A percentile compares a stretch with the other conserved stretches of the same genome.
Conservation (phyloP, 2,329 filamentous ascomycete species). For the Conoideocrella luteorostrata region DNA sequence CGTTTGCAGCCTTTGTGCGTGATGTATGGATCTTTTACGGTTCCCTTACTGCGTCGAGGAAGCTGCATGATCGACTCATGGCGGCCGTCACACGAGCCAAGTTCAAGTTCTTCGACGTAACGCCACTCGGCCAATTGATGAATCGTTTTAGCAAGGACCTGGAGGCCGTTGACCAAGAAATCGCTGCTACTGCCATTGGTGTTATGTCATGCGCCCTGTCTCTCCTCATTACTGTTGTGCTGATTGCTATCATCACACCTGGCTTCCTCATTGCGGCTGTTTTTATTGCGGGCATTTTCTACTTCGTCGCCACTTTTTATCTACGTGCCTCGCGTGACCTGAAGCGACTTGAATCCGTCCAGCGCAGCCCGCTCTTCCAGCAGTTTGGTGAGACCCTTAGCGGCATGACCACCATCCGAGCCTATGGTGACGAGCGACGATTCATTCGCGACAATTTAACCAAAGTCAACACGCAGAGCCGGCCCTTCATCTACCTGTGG, state of each 20-base stretch:
- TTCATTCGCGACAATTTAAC: conserved; percentile 88
- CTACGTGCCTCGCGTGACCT: conserved; percentile 88
- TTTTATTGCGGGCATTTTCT: conserved; percentile 79
- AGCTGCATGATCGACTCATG: conserved; percentile 75
- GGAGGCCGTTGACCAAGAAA: conserved; percentile 90
- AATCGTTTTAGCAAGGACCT: conserved; percentile 98
- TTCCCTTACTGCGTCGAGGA: conserved; percentile 79
- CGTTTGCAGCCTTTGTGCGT: conserved; percentile 72
- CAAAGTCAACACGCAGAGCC: conserved; percentile 83
- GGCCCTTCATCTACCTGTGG: conserved; percentile 96
- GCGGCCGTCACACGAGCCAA: conserved; percentile 76
- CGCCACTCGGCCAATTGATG: conserved; percentile 91
- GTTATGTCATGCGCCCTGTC: conserved; percentile 58
- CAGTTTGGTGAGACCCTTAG: conserved; percentile 95
- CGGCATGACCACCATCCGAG: conserved; percentile 93
- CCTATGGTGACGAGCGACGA: conserved; percentile 87
- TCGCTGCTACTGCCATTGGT: conserved; percentile 82
- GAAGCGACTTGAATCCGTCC: conserved; percentile 89
- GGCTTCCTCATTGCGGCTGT: conserved; percentile 80
- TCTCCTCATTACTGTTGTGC: conserved; percentile 74
- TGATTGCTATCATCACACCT: conserved; percentile 86
- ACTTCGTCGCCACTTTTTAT: conserved; percentile 80
- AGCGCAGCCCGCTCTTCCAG: conserved; percentile 91
- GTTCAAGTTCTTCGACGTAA: conserved; percentile 97
- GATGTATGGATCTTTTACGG: conserved; percentile 90